These are phyloP conservation scores for Daldinia vernicosa DNA, from an alignment of 495 filamentous ascomycete genomes.

Conservation along the genomic window DNA sequence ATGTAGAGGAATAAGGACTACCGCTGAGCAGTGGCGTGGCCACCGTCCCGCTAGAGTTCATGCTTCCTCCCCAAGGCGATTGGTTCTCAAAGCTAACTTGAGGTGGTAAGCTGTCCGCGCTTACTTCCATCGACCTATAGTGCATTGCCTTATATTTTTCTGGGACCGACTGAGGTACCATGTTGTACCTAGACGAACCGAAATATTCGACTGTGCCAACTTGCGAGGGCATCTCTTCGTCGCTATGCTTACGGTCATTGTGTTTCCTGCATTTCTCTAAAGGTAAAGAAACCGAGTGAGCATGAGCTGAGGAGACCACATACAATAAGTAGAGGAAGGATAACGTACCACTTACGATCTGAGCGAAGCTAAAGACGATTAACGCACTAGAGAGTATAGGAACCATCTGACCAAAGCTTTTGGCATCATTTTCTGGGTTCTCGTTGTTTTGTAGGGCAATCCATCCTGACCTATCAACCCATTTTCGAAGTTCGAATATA, in stretches of 20 bases:
- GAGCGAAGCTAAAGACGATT: constrained; percentile 49
- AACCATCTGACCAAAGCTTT: constrained; percentile 51
- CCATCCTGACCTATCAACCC: constrained; percentile 48
- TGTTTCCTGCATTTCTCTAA: constrained; percentile 30
- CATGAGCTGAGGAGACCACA: neutral
- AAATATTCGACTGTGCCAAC: constrained; percentile 14
- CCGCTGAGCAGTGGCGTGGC: neutral
- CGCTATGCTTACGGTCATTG: constrained; percentile 16
- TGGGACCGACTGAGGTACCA: constrained; percentile 7
- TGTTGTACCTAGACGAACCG: constrained; percentile 14
- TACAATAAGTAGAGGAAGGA: neutral
- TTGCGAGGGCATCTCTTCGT: constrained; percentile 13
- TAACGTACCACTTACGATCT: constrained; percentile 47
- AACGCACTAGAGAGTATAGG: constrained; percentile 48
- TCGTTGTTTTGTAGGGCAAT: constrained; percentile 22
- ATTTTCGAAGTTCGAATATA: constrained; percentile 43
- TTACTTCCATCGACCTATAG: neutral
- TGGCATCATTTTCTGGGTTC: constrained; percentile 47
- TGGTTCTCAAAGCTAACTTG: constrained; percentile 12
- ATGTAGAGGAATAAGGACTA: neutral
- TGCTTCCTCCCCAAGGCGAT: constrained; percentile 7
- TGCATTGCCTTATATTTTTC: constrained; percentile 15
- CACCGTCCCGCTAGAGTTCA: neutral
- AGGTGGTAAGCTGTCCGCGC: neutral
- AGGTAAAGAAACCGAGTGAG: neutral